Conservation (phyloP, 2,329 filamentous ascomycete genomes). For the Setomelanomma holmii region DNA sequence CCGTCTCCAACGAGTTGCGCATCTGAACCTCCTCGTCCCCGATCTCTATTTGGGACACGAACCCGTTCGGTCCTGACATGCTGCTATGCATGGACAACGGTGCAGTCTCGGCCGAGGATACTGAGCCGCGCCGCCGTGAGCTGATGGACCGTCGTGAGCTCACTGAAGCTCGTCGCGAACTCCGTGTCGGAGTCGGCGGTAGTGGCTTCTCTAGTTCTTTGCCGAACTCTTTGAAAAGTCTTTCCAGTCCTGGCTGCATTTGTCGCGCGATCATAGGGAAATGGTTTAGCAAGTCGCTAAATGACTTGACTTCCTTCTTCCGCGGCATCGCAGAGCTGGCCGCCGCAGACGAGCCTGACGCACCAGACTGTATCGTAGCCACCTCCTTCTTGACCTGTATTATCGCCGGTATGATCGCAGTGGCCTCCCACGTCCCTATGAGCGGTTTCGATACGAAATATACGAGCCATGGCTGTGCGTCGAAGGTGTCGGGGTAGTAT, state of each 20-base stretch:
- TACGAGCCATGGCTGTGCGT: conserved; percentile 91
- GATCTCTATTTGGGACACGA: conserved; percentile 62
- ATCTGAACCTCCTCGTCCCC: conserved; percentile 93
- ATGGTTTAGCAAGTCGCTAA: conserved; percentile 85
- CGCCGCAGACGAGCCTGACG: conserved; percentile 28
- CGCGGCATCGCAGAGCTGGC: conserved; percentile 58
- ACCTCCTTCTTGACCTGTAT: conserved; percentile 29
- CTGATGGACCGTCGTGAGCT: conserved; percentile 24
- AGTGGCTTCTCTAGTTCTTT: conserved; percentile 84
- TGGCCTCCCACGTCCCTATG: conserved; percentile 81
- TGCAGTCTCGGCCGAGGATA: conserved; percentile 45
- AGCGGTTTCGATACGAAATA: conserved; percentile 95
- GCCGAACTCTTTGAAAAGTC: conserved; percentile 87
- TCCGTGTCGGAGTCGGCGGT: conserved; percentile 70
- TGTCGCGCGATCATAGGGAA: conserved; percentile 96
- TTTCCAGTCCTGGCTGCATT: conserved; percentile 91
- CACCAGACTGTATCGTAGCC: conserved; percentile 6
- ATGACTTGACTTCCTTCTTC: conserved; percentile 92
- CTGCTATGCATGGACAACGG: conserved; percentile 48
- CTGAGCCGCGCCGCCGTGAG: conserved; percentile 38
- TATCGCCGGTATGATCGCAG: conserved; percentile 71
- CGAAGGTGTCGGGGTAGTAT: conserved; percentile 88
- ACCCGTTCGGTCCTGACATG: conserved; percentile 46
- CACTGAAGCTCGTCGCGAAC: conserved; percentile 39
- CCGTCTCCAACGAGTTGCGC: conserved; percentile 86